These are phyloP conservation scores for Leptomonas pyrrhocoris DNA, from an alignment of 208 protist genomes.

Conservation along the genomic window DNA sequence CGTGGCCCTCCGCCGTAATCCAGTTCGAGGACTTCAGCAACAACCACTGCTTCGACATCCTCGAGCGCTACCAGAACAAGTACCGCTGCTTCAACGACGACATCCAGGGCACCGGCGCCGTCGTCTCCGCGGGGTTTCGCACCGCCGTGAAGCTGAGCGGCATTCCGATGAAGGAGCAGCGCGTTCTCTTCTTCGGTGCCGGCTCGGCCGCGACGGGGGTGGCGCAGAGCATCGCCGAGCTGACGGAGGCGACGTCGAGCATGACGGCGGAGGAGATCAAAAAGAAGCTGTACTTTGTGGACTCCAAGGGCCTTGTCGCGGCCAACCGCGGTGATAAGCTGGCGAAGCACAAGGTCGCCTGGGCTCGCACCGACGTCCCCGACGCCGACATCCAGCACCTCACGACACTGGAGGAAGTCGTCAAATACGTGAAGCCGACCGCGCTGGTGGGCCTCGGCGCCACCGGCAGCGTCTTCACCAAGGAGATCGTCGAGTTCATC, in stretches of 20 bases:
- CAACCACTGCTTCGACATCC: conserved; percentile 93
- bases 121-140: conserved; percentile 92
- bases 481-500: conserved; percentile 89
- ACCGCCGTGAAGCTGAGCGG: conserved; percentile 80
- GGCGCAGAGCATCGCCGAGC: conserved; percentile 89
- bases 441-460: conserved; percentile 95
- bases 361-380: conserved; percentile 83
- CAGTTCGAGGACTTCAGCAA: conserved; percentile 98
- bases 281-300: conserved; percentile 88
- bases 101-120: conserved; percentile 97
- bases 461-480: conserved; percentile 89
- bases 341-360: conserved; percentile 85
- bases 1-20: conserved; percentile 85
- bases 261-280: conserved; percentile 75
- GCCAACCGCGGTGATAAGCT: conserved; percentile 82
- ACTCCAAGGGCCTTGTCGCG: conserved; percentile 92
- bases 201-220: conserved; percentile 95
- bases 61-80: conserved; percentile 92
- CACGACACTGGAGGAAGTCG: conserved; percentile 58
- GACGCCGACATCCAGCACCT: conserved; percentile 66
- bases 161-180: conserved; percentile 55
- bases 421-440: conserved; percentile 94
- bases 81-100: conserved; percentile 98
- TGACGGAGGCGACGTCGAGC: conserved; percentile 58
- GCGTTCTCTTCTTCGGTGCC: conserved; percentile 91